Percentiles rank a stretch among this genome's conserved stretches.
These are phyloP conservation scores for Clitopilus passeckerianus DNA, from an alignment of 768 basidiomycete genomes.

Conservation along the genomic window DNA sequence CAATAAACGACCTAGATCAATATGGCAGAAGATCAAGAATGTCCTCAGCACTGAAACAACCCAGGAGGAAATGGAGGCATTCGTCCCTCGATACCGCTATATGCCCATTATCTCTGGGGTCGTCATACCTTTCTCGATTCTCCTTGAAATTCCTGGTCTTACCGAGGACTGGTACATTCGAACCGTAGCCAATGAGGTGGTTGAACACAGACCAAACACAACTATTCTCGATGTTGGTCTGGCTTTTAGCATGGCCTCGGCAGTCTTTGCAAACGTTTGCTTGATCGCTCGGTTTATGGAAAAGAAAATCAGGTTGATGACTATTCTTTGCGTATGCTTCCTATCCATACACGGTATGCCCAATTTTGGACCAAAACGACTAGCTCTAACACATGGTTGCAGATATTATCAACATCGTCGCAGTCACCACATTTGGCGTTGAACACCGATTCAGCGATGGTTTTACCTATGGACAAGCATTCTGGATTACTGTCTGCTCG, in stretches of 20 bases:
- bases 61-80: constrained; percentile 19
- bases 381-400: constrained; percentile 1
- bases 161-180: constrained; percentile 73
- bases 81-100: constrained; percentile 55
- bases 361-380: neutral
- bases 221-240: constrained; percentile 55
- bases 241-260: constrained; percentile 63
- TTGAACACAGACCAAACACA: constrained; percentile 51
- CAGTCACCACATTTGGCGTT: constrained; percentile 59
- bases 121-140: constrained; percentile 69
- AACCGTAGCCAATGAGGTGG: constrained; percentile 36
- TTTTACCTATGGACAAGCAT: constrained; percentile 66
- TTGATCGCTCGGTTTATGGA: constrained; percentile 73
- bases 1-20: neutral
- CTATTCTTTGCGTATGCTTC: constrained; percentile 56
- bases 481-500: constrained; percentile 77
- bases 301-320: constrained; percentile 54
- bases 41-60: constrained; percentile 18
- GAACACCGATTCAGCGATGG: constrained; percentile 56
- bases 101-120: constrained; percentile 65
- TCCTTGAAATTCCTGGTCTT: constrained; percentile 79
- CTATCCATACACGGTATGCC: constrained; percentile 66
- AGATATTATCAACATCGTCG: constrained; percentile 69
- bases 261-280: constrained; percentile 60
- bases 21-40: constrained; percentile 11